Evolutionary conservation across 164 flowering plant genomes (phyloP).

Genomic region (Kalanchoe fedtschenkoi): DNA sequence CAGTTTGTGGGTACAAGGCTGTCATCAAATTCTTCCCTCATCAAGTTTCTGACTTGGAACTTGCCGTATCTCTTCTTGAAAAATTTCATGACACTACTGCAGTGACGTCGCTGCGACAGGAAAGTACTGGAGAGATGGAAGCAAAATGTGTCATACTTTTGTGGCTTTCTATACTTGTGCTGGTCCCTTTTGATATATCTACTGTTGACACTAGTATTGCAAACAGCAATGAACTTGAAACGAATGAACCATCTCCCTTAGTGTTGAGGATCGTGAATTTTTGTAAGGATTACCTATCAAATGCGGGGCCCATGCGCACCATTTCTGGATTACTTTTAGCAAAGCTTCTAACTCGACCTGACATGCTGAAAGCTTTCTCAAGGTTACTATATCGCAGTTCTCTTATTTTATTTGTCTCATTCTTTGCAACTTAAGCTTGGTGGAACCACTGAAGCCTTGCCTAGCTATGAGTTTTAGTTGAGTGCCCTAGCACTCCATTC

Average conservation of each 20-base stretch:
- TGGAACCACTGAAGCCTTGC: not conserved
- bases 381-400: constrained; percentile 31
- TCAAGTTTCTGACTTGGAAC: constrained; percentile 91
- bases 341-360: constrained; percentile 87
- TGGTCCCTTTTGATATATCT: constrained; percentile 94
- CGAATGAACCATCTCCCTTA: constrained; percentile 57
- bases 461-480: not conserved
- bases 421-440: not conserved
- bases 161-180: constrained; percentile 90
- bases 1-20: constrained; percentile 92
- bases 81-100: constrained; percentile 51
- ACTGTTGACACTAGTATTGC: constrained; percentile 79
- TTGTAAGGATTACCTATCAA: constrained; percentile 79
- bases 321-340: constrained; percentile 78
- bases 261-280: constrained; percentile 52
- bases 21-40: constrained; percentile 91
- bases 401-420: not conserved
- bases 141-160: constrained; percentile 74
- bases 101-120: constrained; percentile 57
- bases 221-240: constrained; percentile 14
- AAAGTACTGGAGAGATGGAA: constrained; percentile 97
- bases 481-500: not conserved
- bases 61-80: constrained; percentile 84
- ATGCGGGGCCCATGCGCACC: constrained; percentile 86
- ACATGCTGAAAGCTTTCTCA: constrained; percentile 68